These are phyloP conservation scores for Hyphopichia khmerensis DNA, from an alignment of 1,139 yeast species.

Conservation along the genomic window DNA sequence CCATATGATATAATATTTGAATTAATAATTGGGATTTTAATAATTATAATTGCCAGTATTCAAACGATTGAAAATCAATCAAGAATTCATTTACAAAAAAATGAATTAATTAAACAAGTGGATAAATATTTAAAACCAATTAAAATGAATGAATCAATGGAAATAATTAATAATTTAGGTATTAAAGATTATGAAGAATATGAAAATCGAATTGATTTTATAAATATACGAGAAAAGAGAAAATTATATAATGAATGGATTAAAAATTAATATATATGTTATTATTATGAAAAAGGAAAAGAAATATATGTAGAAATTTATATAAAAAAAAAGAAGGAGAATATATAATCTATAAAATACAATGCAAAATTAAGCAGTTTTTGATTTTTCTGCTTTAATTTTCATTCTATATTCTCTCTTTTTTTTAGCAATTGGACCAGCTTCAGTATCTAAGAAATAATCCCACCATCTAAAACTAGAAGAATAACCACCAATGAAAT, in stretches of 20 bases:
- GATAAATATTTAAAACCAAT: slow-evolving; percentile 41
- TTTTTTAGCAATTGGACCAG: slow-evolving; percentile 44
- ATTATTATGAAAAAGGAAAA: not conserved
- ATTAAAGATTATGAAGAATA: slow-evolving; percentile 42
- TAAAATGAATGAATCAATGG: slow-evolving; percentile 47
- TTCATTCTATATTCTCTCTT: slow-evolving; percentile 36
- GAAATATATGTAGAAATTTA: not conserved
- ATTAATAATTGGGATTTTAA: slow-evolving; percentile 36
- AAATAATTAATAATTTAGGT: slow-evolving; percentile 44
- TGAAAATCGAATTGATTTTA: slow-evolving; percentile 43
- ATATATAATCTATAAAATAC: not conserved
- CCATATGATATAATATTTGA: slow-evolving; percentile 40
- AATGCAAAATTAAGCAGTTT: not conserved
- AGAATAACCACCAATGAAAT: slow-evolving; percentile 46
- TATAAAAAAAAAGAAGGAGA: not conserved
- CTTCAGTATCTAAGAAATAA: slow-evolving; percentile 40
- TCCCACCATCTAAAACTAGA: slow-evolving; percentile 52
- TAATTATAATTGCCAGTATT: slow-evolving; percentile 38
- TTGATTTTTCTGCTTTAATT: slow-evolving; percentile 27
- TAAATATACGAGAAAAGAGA: slow-evolving; percentile 44
- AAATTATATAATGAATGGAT: slow-evolving; percentile 41
- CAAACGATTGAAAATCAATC: slow-evolving; percentile 19
- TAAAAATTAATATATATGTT: slow-evolving; percentile 5
- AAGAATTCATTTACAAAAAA: slow-evolving; percentile 10
- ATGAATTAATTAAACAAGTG: slow-evolving; percentile 14